Conservation (phyloP, 768 basidiomycete species). For the Coprinellus aureogranulatus region DNA sequence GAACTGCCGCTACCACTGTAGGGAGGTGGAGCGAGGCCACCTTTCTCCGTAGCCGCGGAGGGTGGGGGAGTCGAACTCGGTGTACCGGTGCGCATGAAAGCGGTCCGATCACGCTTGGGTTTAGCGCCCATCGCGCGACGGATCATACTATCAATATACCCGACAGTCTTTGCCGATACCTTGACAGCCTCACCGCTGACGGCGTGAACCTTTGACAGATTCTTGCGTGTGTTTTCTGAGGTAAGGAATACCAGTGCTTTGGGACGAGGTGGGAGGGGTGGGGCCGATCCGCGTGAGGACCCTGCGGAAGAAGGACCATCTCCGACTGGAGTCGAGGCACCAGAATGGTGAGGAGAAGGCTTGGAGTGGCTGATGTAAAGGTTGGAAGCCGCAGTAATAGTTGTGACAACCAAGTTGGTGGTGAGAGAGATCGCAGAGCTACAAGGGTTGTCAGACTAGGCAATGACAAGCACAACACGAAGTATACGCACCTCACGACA, state of each 20-base stretch:
- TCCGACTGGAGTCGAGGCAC: slow-evolving; percentile 14
- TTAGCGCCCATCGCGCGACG: slow-evolving; percentile 52
- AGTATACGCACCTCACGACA: slow-evolving; percentile 52
- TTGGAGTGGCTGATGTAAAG: slow-evolving; percentile 59
- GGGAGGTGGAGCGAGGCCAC: slow-evolving; percentile 5
- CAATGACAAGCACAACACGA: slow-evolving; percentile 5
- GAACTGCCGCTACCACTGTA: slow-evolving; percentile 17
- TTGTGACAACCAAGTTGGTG: slow-evolving; percentile 60
- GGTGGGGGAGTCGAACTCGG: slow-evolving; percentile 11
- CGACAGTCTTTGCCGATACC: slow-evolving; percentile 61
- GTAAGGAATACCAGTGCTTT: slow-evolving; percentile 57
- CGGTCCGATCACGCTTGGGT: slow-evolving; percentile 28
- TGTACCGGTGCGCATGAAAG: slow-evolving; percentile 13
- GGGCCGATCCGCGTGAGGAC: slow-evolving; percentile 14
- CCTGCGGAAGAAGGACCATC: background rate
- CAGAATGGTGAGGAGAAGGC: slow-evolving; percentile 44
- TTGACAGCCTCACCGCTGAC: slow-evolving; percentile 65
- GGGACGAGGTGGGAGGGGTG: slow-evolving; percentile 38
- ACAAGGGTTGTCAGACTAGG: background rate
- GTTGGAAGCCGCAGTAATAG: slow-evolving; percentile 59
- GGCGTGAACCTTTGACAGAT: slow-evolving; percentile 59
- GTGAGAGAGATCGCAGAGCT: slow-evolving; percentile 69
- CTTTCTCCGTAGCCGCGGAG: background rate
- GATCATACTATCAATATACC: slow-evolving; percentile 59
- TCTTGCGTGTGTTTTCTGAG: slow-evolving; percentile 55